phyloP scores from a whole-genome alignment of 306 rosid species.

The Cucumis melo region DNA sequence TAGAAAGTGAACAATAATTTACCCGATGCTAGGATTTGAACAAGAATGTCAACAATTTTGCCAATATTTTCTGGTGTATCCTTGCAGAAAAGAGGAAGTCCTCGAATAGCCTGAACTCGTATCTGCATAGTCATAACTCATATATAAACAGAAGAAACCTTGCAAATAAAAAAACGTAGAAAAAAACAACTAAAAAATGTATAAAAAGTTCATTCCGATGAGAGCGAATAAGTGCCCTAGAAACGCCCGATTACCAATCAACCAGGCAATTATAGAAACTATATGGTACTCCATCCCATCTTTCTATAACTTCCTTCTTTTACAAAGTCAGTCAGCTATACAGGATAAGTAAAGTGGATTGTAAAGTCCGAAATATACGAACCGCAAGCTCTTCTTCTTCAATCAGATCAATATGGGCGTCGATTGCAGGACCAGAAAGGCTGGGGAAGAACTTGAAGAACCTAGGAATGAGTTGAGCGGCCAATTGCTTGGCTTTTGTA shows the following conservation, averaged over 20 bases:
- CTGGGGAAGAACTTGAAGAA: conserved; percentile 84
- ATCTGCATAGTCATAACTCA: conserved; percentile 31
- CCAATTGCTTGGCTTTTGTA: conserved; percentile 83
- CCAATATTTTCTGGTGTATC: conserved; percentile 86
- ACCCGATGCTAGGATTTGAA: conserved; percentile 80
- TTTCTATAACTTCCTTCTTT: neutral
- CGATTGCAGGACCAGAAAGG: conserved; percentile 63
- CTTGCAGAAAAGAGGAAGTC: conserved; percentile 94
- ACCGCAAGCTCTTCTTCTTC: conserved; percentile 97
- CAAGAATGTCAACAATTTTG: conserved; percentile 89
- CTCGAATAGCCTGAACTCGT: conserved; percentile 97
- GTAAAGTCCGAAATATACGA: conserved; percentile 11
- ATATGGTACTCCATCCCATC: neutral
- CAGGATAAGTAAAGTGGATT: neutral
- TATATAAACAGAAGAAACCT: neutral
- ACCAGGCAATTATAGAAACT: neutral
- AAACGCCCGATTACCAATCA: neutral
- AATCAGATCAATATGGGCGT: conserved; percentile 74
- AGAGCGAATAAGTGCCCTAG: neutral
- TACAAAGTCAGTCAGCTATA: neutral
- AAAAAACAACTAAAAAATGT: neutral
- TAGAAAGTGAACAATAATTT: conserved; percentile 2
- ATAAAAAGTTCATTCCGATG: neutral
- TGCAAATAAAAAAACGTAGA: neutral
- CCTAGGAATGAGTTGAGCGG: conserved; percentile 93